Conservation (phyloP, 257 asterid genomes). For the Pogostemon cablin region DNA sequence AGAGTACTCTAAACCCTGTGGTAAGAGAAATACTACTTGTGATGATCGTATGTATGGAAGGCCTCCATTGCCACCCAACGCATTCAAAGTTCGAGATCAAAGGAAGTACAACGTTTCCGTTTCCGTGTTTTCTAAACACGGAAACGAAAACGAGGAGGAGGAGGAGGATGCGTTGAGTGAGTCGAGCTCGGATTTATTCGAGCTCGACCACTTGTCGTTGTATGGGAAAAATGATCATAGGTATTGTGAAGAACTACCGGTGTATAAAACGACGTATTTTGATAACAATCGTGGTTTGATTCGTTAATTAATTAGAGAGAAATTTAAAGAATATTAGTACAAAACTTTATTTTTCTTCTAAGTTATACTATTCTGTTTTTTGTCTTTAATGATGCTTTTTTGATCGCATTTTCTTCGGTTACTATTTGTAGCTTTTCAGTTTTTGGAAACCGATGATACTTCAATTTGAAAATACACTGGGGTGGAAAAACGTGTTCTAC, state of each 20-base stretch:
- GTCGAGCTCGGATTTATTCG: slow-evolving; percentile 81
- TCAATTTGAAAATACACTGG: background rate
- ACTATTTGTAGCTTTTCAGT: slow-evolving; percentile 21
- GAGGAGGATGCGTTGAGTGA: slow-evolving; percentile 53
- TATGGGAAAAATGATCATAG: slow-evolving; percentile 36
- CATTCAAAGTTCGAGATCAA: slow-evolving; percentile 26
- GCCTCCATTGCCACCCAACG: slow-evolving; percentile 47
- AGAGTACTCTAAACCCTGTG: slow-evolving; percentile 48
- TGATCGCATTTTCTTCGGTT: background rate
- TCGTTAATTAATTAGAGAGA: slow-evolving; percentile 22
- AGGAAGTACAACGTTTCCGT: slow-evolving; percentile 23
- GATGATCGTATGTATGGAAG: slow-evolving; percentile 28
- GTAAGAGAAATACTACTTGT: slow-evolving; percentile 32
- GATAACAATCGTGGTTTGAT: slow-evolving; percentile 50
- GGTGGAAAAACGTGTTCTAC: background rate
- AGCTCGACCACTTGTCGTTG: slow-evolving; percentile 60
- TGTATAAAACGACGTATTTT: slow-evolving; percentile 65
- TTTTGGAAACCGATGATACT: slow-evolving; percentile 1
- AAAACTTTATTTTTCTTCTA: background rate
- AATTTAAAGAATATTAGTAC: background rate
- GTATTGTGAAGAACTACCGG: slow-evolving; percentile 75
- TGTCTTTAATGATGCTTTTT: background rate
- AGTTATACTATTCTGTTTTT: background rate
- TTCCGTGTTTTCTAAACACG: background rate
- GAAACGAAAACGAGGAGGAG: background rate